Conservation (phyloP, 2,329 filamentous ascomycete species). For the Aspergillus pseudonomiae region DNA sequence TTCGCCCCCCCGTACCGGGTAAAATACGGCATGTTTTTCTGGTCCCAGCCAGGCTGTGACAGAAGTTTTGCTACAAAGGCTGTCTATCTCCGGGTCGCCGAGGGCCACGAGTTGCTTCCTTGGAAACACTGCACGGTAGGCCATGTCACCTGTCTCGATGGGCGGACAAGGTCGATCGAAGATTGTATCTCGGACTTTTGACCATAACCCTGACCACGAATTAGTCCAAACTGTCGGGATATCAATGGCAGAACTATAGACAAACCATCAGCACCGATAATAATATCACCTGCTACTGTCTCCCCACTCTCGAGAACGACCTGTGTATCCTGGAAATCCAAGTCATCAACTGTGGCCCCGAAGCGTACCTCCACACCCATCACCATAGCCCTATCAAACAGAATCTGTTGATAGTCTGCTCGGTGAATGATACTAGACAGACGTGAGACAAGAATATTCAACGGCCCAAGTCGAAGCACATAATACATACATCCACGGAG, state of each 20-base stretch:
- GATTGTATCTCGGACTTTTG: conserved; percentile 13
- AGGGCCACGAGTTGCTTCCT: conserved; percentile 54
- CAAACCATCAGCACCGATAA: conserved; percentile 26
- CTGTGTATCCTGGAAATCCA: conserved; percentile 7
- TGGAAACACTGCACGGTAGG: conserved; percentile 61
- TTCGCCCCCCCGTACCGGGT: conserved; percentile 60
- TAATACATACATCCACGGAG: conserved; percentile 27
- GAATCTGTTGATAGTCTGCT: conserved; percentile 22
- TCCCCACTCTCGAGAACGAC: conserved; percentile 14
- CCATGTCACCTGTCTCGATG: conserved; percentile 63
- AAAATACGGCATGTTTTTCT: conserved; percentile 62
- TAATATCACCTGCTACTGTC: conserved; percentile 18
- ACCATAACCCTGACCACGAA: conserved; percentile 18
- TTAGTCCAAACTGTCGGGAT: not conserved
- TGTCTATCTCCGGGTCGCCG: conserved; percentile 28
- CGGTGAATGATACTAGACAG: conserved; percentile 24
- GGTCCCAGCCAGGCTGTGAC: conserved; percentile 67
- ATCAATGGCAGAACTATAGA: not conserved
- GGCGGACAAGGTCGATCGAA: conserved; percentile 50
- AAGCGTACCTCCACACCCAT: conserved; percentile 18
- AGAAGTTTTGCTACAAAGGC: conserved; percentile 52
- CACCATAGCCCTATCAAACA: conserved; percentile 18
- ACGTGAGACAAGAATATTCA: not conserved
- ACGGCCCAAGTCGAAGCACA: not conserved
- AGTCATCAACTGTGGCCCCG: conserved; percentile 9